Evolutionary conservation across 805 yeast species (phyloP).

Genomic region (Candida tibetensis): DNA sequence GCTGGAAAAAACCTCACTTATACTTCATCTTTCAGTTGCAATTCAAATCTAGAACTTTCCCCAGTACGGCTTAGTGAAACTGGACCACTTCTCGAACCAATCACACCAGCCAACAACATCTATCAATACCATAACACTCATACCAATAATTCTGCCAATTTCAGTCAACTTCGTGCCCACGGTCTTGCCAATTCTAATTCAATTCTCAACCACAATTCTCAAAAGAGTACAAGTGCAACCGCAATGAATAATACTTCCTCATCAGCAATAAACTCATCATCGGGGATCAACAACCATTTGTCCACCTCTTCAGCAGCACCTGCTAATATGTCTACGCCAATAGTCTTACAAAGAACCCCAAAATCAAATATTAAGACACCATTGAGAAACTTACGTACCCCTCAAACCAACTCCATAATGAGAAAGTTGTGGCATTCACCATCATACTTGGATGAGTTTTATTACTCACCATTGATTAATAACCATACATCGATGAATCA

Average conservation of each 20-base stretch:
- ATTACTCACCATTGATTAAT: slow-evolving; percentile 40
- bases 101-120: slow-evolving; percentile 44
- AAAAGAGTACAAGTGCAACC: neutral
- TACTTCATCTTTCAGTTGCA: slow-evolving; percentile 66
- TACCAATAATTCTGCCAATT: slow-evolving; percentile 1
- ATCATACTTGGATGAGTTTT: slow-evolving; percentile 63
- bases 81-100: slow-evolving; percentile 65
- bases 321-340: slow-evolving; percentile 13
- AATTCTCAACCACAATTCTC: slow-evolving; percentile 9
- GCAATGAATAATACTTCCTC: too few species aligned
- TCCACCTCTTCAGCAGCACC: neutral
- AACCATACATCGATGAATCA: slow-evolving; percentile 4
- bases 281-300: neutral
- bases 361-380: slow-evolving; percentile 35
- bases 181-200: slow-evolving; percentile 9
- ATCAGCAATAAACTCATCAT: neutral
- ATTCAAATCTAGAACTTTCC: slow-evolving; percentile 60
- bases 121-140: slow-evolving; percentile 11
- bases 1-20: slow-evolving; percentile 47
- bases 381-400: slow-evolving; percentile 34
- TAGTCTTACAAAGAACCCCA: slow-evolving; percentile 22
- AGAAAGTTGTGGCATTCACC: slow-evolving; percentile 65
- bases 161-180: neutral
- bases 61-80: slow-evolving; percentile 58
- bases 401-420: slow-evolving; percentile 43